These are phyloP conservation scores for Epithemia pelagica DNA, from an alignment of 108 stramenopile species.

Conservation along the genomic window DNA sequence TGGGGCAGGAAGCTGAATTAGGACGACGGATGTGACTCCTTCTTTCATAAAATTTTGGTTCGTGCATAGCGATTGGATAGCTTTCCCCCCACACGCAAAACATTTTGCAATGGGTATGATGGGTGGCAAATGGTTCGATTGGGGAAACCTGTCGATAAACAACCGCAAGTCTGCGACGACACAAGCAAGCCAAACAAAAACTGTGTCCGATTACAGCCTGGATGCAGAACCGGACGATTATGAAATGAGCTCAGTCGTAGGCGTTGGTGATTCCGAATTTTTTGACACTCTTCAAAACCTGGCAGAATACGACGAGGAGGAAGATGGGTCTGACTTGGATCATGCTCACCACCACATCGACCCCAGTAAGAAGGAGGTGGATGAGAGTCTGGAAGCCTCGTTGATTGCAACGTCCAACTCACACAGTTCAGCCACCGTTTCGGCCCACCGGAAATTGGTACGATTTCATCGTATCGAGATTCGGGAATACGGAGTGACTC, in stretches of 20 bases:
- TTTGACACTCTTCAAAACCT: neutral
- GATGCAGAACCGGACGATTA: too few species aligned
- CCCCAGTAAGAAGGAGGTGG: constrained; percentile 62
- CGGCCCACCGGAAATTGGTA: constrained; percentile 9
- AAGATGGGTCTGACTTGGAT: neutral
- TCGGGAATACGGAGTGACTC: constrained; percentile 34
- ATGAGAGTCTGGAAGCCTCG: constrained; percentile 90
- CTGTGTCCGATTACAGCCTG: too few species aligned
- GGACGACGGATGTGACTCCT: too few species aligned
- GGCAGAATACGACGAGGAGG: neutral
- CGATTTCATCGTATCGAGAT: constrained; percentile 23
- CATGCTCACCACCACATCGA: neutral
- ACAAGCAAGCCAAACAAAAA: too few species aligned
- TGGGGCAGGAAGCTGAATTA: too few species aligned
- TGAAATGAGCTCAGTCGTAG: neutral
- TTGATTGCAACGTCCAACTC: constrained; percentile 89
- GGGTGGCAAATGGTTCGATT: too few species aligned
- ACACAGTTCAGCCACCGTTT: constrained; percentile 75
- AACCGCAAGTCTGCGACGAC: too few species aligned
- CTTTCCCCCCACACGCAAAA: too few species aligned
- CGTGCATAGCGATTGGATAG: too few species aligned
- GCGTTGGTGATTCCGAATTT: neutral
- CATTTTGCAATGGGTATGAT: too few species aligned
- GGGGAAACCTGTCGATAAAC: too few species aligned
- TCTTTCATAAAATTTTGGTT: too few species aligned